Evolutionary conservation across 2,329 filamentous ascomycete genomes (phyloP).

Genomic region (Phoma sp.): DNA sequence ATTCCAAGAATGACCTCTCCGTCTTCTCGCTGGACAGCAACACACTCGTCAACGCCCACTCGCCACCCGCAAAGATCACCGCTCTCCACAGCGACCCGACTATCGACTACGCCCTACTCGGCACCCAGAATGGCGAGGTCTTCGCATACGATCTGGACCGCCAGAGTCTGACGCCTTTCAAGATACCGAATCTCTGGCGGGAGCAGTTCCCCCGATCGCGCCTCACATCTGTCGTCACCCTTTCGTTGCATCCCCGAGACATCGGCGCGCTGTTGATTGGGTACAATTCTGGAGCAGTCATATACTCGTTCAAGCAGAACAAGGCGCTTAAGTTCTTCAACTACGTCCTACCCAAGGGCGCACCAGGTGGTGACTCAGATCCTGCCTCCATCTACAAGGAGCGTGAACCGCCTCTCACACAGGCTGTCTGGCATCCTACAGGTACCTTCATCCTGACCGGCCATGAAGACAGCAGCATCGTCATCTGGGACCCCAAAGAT

Average conservation of each 20-base stretch:
- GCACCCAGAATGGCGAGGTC: slow-evolving; percentile 80
- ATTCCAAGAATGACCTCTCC: slow-evolving; percentile 82
- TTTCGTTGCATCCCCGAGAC: slow-evolving; percentile 88
- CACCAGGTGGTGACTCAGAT: slow-evolving; percentile 77
- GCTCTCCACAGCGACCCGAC: slow-evolving; percentile 82
- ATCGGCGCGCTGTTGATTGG: slow-evolving; percentile 89
- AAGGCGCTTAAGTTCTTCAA: slow-evolving; percentile 78
- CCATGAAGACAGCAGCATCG: slow-evolving; percentile 88
- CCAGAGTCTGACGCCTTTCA: slow-evolving; percentile 75
- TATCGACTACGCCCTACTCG: slow-evolving; percentile 91
- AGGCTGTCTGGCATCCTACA: slow-evolving; percentile 93
- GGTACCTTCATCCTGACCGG: slow-evolving; percentile 87
- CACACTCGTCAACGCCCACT: slow-evolving; percentile 69
- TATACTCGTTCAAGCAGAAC: slow-evolving; percentile 95
- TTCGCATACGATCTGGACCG: slow-evolving; percentile 93
- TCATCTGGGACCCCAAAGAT: slow-evolving; percentile 94
- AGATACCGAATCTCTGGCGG: slow-evolving; percentile 85
- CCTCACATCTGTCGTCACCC: slow-evolving; percentile 70
- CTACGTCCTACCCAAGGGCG: slow-evolving; percentile 80
- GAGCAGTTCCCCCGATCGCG: slow-evolving; percentile 72
- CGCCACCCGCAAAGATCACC: slow-evolving; percentile 77
- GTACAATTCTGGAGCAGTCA: slow-evolving; percentile 85
- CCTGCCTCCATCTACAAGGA: slow-evolving; percentile 64
- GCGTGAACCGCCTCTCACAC: slow-evolving; percentile 76
- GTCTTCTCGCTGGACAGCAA: slow-evolving; percentile 81